Percentiles rank a stretch among this genome's conserved stretches.
These are phyloP conservation scores for Phyllosticta citriasiana DNA, from an alignment of 2,329 filamentous ascomycete species.

Conservation along the genomic window DNA sequence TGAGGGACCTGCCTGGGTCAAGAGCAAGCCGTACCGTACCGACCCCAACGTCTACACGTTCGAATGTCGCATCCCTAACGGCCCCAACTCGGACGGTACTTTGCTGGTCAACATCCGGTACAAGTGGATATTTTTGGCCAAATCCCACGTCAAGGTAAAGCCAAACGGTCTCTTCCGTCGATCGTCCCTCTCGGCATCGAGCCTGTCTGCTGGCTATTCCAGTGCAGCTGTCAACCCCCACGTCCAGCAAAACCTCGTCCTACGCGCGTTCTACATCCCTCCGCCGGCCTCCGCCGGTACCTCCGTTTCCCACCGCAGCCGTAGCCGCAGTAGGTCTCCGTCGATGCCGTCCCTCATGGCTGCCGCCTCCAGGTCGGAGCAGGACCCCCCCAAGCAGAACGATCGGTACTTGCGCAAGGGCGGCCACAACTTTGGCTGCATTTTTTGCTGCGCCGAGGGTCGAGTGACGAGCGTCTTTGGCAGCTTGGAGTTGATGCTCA, in stretches of 20 bases:
- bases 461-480: conserved; percentile 26
- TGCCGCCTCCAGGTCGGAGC: not conserved
- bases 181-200: not conserved
- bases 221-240: not conserved
- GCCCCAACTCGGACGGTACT: not conserved
- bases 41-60: conserved; percentile 21
- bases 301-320: not conserved
- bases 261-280: conserved; percentile 9
- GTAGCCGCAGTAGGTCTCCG: not conserved
- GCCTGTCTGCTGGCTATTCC: not conserved
- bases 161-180: conserved; percentile 1
- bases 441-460: conserved; percentile 25
- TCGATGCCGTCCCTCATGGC: not conserved
- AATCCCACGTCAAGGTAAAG: conserved; percentile 23
- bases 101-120: conserved; percentile 16
- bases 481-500: conserved; percentile 29
- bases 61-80: not conserved
- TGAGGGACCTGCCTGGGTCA: conserved; percentile 19
- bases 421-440: conserved; percentile 22
- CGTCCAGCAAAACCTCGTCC: not conserved
- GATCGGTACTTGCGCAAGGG: not conserved
- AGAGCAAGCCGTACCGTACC: conserved; percentile 17
- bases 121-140: conserved; percentile 31
- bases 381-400: not conserved
- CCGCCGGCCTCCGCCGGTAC: not conserved